Evolutionary conservation across 2,329 filamentous ascomycete genomes (phyloP).

Genomic region (Xylaria sp.): DNA sequence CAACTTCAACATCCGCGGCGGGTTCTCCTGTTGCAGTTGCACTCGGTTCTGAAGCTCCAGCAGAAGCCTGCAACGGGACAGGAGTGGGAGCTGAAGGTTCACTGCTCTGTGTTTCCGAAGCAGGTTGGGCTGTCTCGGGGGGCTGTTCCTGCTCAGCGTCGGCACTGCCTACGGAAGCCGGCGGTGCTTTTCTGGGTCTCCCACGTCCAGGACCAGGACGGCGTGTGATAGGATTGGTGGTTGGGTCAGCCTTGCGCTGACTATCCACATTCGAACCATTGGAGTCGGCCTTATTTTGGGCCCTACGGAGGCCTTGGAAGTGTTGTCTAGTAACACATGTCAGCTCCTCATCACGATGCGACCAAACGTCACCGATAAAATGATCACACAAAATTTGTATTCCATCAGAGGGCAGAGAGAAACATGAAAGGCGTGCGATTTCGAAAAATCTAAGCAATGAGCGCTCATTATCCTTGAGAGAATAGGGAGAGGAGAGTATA

Average conservation of each 20-base stretch:
- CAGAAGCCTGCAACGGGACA: conserved; percentile 25
- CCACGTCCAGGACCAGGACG: conserved; percentile 69
- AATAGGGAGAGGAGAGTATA: background rate
- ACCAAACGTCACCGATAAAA: conserved; percentile 1
- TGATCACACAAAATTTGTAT: background rate
- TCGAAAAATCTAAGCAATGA: background rate
- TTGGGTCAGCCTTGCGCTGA: conserved; percentile 60
- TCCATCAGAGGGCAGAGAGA: conserved; percentile 1
- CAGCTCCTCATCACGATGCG: conserved; percentile 33
- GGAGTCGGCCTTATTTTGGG: conserved; percentile 64
- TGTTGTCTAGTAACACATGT: conserved; percentile 61
- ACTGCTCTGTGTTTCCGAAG: conserved; percentile 26
- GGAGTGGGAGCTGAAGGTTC: conserved; percentile 20
- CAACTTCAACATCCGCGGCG: conserved; percentile 43
- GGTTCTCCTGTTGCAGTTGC: conserved; percentile 40
- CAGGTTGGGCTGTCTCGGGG: conserved; percentile 19
- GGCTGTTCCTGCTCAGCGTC: conserved; percentile 32
- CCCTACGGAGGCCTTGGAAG: conserved; percentile 68
- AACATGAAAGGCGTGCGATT: background rate
- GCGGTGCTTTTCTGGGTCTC: conserved; percentile 61
- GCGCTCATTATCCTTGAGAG: background rate
- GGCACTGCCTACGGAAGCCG: conserved; percentile 32
- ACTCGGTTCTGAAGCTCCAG: conserved; percentile 37
- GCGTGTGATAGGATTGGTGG: conserved; percentile 68
- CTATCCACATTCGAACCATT: conserved; percentile 52